These are phyloP conservation scores for Colletotrichum sp. DNA, from an alignment of 2,329 filamentous ascomycete genomes.

Conservation along the genomic window DNA sequence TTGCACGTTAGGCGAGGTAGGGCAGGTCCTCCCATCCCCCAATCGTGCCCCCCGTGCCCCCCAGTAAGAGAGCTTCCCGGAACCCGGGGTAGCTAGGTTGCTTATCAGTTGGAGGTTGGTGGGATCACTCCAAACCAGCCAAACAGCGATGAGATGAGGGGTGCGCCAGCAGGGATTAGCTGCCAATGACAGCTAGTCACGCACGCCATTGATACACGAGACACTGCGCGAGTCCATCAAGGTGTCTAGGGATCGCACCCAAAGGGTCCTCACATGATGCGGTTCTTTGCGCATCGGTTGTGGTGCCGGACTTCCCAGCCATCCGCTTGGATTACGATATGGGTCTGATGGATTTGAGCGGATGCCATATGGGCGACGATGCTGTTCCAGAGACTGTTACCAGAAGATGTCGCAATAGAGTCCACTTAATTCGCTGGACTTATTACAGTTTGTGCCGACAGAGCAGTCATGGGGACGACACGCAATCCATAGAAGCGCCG, in stretches of 20 bases:
- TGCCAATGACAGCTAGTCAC: background rate
- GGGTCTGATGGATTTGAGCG: background rate
- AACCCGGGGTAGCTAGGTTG: background rate
- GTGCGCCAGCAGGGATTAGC: slow-evolving; percentile 1
- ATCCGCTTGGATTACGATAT: background rate
- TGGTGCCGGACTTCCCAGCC: background rate
- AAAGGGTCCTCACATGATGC: background rate
- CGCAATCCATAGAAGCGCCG: background rate
- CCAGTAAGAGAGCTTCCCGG: background rate
- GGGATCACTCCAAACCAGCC: background rate
- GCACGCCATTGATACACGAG: background rate
- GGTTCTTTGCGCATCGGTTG: background rate
- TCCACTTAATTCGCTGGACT: background rate
- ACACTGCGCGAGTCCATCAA: background rate
- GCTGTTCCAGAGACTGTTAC: fast-evolving
- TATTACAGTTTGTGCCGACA: background rate
- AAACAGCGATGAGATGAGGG: slow-evolving; percentile 7
- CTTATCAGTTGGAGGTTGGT: slow-evolving; percentile 14
- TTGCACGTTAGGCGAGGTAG: background rate
- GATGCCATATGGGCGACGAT: background rate
- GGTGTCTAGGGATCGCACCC: background rate
- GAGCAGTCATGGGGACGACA: background rate
- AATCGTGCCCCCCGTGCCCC: background rate
- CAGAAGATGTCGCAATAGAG: background rate
- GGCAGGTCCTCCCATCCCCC: background rate